Conservation (phyloP, 805 yeast species). For the Deakozyma indianensis region DNA sequence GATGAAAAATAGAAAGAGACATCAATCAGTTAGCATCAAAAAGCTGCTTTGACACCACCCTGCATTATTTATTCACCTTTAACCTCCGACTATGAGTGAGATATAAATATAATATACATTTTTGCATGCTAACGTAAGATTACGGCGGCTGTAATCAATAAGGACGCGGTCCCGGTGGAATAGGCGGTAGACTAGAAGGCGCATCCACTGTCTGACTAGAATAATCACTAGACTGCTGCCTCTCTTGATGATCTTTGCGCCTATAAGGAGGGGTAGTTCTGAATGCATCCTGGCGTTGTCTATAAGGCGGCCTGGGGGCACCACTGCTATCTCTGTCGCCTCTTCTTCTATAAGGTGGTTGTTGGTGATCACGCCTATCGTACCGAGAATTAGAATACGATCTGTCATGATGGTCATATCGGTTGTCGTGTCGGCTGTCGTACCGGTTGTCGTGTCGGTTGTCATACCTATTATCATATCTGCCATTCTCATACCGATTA, state of each 20-base stretch:
- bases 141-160: too few species aligned
- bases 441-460: not conserved
- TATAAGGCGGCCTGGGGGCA: not conserved
- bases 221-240: not conserved
- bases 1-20: conserved; percentile 25
- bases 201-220: too few species aligned
- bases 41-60: not conserved
- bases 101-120: too few species aligned
- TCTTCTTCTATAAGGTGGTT: not conserved
- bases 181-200: not conserved
- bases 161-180: not conserved
- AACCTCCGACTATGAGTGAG: not conserved
- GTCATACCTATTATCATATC: not conserved
- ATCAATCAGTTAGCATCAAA: not conserved
- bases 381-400: too few species aligned
- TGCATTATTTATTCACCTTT: not conserved
- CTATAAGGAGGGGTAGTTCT: not conserved
- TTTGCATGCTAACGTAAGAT: too few species aligned
- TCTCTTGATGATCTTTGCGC: not conserved
- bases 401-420: not conserved
- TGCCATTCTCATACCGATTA: not conserved
- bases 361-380: not conserved
- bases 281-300: not conserved
- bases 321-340: too few species aligned
- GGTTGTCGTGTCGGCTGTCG: not conserved